Conservation (phyloP, 106 monocot species). For the Acanthochlamys bracteata region DNA sequence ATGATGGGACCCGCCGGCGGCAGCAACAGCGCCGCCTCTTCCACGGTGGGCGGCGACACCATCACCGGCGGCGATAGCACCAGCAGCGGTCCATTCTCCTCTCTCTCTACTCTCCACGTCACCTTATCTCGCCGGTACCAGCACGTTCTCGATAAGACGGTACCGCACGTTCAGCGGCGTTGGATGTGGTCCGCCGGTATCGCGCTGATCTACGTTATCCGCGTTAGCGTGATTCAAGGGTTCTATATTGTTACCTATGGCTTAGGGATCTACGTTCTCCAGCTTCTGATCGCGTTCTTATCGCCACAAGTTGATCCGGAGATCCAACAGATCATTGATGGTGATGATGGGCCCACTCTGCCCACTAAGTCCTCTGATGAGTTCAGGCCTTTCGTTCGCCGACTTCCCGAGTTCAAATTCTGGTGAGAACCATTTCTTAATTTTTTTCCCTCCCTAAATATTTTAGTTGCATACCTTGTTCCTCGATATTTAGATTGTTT, state of each 20-base stretch:
- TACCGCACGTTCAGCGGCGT: slow-evolving; percentile 53
- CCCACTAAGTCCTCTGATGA: slow-evolving; percentile 67
- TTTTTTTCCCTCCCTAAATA: not conserved
- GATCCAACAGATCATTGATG: slow-evolving; percentile 38
- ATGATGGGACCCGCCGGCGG: slow-evolving; percentile 1
- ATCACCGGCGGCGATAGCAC: no score
- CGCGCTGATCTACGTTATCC: slow-evolving; percentile 19
- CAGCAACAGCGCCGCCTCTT: not conserved
- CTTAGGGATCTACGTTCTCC: slow-evolving; percentile 82
- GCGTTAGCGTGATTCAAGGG: slow-evolving; percentile 38
- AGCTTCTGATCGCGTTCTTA: slow-evolving; percentile 80
- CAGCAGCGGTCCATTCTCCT: slow-evolving; percentile 2
- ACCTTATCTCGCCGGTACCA: slow-evolving; percentile 42
- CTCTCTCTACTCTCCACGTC: slow-evolving; percentile 19
- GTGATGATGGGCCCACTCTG: slow-evolving; percentile 26
- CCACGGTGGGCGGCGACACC: not conserved
- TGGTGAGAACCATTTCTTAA: slow-evolving; percentile 33
- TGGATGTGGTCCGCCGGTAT: slow-evolving; percentile 41
- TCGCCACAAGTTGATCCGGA: slow-evolving; percentile 95
- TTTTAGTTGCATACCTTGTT: not conserved
- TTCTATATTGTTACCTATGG: slow-evolving; percentile 87
- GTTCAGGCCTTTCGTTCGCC: slow-evolving; percentile 82
- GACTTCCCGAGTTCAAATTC: slow-evolving; percentile 94
- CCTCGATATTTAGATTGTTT: no score
- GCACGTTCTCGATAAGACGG: slow-evolving; percentile 79